Percentiles rank a stretch among this genome's conserved stretches.
Conservation (phyloP, 2,329 filamentous ascomycete genomes). For the Ambrosiella xylebori region DNA sequence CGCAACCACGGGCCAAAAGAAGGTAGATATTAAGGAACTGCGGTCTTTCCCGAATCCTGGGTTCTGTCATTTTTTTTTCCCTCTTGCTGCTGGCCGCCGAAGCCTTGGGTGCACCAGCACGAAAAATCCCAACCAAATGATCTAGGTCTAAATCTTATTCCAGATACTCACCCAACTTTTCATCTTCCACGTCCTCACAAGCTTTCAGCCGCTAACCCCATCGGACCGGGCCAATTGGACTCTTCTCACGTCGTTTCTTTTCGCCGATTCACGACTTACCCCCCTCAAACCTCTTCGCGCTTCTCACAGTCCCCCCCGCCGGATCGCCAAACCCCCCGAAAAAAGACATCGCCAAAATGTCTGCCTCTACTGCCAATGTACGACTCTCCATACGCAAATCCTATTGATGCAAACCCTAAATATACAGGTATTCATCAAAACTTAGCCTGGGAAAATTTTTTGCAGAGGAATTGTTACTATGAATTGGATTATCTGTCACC, state of each 20-base stretch:
- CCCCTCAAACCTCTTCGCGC: background rate
- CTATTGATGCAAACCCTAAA: background rate
- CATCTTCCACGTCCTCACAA: background rate
- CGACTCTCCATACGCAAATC: constrained; percentile 2
- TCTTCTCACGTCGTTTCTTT: constrained; percentile 11
- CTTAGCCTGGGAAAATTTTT: background rate
- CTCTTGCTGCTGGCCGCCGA: constrained; percentile 24
- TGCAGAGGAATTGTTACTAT: background rate
- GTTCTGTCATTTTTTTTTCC: constrained; percentile 24
- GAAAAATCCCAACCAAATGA: constrained; percentile 8
- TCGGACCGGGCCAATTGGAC: constrained; percentile 13
- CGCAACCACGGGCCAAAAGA: background rate
- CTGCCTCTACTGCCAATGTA: constrained; percentile 11
- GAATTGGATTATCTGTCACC: background rate
- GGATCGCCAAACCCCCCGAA: background rate
- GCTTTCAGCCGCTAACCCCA: constrained; percentile 3
- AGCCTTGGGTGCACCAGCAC: background rate
- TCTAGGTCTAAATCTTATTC: constrained; percentile 7
- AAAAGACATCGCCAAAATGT: constrained; percentile 11
- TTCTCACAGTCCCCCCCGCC: background rate
- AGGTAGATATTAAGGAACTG: constrained; percentile 24
- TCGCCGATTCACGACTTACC: constrained; percentile 2
- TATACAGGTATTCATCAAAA: background rate
- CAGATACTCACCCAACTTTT: background rate
- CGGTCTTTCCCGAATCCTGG: constrained; percentile 29